These are phyloP conservation scores for Leishmania turanica DNA, from an alignment of 208 protist species.

Conservation along the genomic window DNA sequence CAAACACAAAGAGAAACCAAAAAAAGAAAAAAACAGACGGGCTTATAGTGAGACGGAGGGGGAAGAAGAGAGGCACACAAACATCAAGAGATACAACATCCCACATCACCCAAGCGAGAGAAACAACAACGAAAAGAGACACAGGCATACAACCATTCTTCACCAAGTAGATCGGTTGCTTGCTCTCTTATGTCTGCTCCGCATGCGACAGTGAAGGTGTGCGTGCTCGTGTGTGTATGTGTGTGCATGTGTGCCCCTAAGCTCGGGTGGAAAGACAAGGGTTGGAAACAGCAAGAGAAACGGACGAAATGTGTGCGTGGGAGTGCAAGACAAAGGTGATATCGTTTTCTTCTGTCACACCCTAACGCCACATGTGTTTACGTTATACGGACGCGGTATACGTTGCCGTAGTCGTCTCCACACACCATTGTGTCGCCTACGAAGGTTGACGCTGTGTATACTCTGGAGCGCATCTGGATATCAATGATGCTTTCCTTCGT, in stretches of 20 bases:
- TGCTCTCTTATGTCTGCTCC: background rate
- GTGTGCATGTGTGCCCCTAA: background rate
- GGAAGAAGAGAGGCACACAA: background rate
- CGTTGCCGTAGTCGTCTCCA: slow-evolving; percentile 64
- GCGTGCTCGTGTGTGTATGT: background rate
- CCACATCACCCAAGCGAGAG: background rate
- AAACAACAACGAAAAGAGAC: background rate
- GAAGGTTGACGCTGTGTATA: slow-evolving; percentile 41
- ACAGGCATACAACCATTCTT: background rate
- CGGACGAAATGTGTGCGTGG: background rate
- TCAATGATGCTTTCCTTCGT: slow-evolving; percentile 40
- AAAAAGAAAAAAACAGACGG: background rate
- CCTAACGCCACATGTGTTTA: slow-evolving; percentile 4
- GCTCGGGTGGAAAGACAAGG: background rate
- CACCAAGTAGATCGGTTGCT: background rate
- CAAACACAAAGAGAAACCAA: background rate
- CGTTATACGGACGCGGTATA: slow-evolving; percentile 48
- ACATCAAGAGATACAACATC: background rate
- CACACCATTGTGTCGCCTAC: slow-evolving; percentile 43
- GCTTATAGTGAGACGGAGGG: background rate
- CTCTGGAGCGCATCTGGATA: slow-evolving; percentile 40
- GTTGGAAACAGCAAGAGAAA: background rate
- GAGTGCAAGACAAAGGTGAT: background rate
- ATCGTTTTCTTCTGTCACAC: background rate
- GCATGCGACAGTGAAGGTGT: background rate